phyloP scores from a whole-genome alignment of 352 stramenopile species.

The Elongisporangium prolatum region DNA sequence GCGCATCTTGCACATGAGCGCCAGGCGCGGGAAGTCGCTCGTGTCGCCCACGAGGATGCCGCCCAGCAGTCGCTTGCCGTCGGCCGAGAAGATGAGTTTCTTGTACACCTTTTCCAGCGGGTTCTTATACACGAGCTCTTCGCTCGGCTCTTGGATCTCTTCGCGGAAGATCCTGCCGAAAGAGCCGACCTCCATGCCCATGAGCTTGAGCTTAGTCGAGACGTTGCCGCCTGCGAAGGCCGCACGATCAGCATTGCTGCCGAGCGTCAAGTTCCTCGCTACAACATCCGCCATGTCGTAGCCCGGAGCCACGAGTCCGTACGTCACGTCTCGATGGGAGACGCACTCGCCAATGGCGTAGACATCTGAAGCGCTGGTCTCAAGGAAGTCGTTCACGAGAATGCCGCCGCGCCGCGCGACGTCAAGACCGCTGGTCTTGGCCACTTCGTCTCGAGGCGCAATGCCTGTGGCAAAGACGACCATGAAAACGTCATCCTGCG shows the following conservation, averaged over 20 bases:
- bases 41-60: constrained; percentile 91
- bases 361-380: constrained; percentile 65
- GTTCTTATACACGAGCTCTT: constrained; percentile 88
- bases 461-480: constrained; percentile 90
- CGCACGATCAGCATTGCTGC: constrained; percentile 19
- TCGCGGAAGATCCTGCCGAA: constrained; percentile 86
- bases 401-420: constrained; percentile 85
- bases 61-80: constrained; percentile 65
- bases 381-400: constrained; percentile 84
- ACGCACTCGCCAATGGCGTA: constrained; percentile 91
- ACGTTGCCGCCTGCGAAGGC: constrained; percentile 85
- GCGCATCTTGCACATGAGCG: constrained; percentile 50
- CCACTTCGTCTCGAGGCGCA: constrained; percentile 89
- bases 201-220: constrained; percentile 93
- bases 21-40: constrained; percentile 83
- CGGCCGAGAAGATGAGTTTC: constrained; percentile 91
- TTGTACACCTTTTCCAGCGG: constrained; percentile 87
- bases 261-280: constrained; percentile 69
- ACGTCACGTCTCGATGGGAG: constrained; percentile 89
- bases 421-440: constrained; percentile 47
- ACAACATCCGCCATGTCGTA: constrained; percentile 90
- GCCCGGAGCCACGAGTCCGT: constrained; percentile 90
- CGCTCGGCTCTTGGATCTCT: constrained; percentile 62
- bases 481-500: constrained; percentile 86
- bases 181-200: constrained; percentile 91